A percentile compares a stretch with the other conserved stretches of the same genome.
Conservation (phyloP, 176 grass and related monocot species). For the Aegilops sharonensis region DNA sequence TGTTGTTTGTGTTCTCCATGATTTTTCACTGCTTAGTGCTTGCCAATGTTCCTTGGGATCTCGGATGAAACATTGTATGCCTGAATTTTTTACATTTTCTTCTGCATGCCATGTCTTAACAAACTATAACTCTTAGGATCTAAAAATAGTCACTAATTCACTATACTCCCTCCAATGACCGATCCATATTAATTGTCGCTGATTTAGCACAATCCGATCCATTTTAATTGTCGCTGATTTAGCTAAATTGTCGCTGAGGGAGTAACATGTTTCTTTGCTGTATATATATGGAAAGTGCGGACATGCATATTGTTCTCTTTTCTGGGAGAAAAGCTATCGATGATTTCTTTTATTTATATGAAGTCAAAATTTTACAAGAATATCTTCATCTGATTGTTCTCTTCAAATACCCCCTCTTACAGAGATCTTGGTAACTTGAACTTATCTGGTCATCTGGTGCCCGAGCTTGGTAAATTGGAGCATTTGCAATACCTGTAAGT, state of each 20-base stretch:
- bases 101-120: not conserved
- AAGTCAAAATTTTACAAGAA: conserved; percentile 17
- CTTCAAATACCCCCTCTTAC: conserved; percentile 18
- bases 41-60: not conserved
- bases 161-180: too few species aligned
- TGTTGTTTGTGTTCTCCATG: not conserved
- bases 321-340: not conserved
- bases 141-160: not conserved
- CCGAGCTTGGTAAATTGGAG: conserved; percentile 82
- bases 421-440: conserved; percentile 92
- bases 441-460: conserved; percentile 88
- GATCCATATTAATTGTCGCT: too few species aligned
- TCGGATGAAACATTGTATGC: not conserved
- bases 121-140: not conserved
- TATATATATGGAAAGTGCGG: not conserved
- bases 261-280: too few species aligned
- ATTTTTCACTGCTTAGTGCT: not conserved
- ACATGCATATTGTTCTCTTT: not conserved
- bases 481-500: conserved; percentile 93
- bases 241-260: too few species aligned
- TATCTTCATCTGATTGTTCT: conserved; percentile 39
- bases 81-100: not conserved
- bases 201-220: too few species aligned
- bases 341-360: not conserved
- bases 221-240: too few species aligned